phyloP scores from a whole-genome alignment of 2,329 filamentous ascomycete species.

The Neocucurbitaria cava region DNA sequence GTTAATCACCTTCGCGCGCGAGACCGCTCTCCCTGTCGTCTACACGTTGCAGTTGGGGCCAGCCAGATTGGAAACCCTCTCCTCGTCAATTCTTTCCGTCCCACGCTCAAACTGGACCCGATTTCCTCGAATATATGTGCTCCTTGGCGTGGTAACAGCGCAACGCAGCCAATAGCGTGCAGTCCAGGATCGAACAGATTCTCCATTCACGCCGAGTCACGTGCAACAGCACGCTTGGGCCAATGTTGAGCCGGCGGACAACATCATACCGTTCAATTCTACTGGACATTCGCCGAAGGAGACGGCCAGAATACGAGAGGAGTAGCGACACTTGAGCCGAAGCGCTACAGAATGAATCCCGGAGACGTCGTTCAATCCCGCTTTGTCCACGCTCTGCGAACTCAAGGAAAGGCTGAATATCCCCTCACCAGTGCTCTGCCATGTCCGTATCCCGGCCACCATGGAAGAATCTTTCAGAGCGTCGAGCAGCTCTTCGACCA shows the following conservation, averaged over 20 bases:
- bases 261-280: not conserved
- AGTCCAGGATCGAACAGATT: not conserved
- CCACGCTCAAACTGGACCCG: not conserved
- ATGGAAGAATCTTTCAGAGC: constrained; percentile 38
- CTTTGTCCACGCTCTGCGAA: constrained; percentile 34
- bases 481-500: constrained; percentile 35
- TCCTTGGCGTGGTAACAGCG: not conserved
- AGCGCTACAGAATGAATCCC: constrained; percentile 21
- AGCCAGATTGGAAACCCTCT: not conserved
- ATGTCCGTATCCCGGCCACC: constrained; percentile 40
- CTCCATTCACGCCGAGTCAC: not conserved
- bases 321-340: not conserved
- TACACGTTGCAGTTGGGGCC: not conserved
- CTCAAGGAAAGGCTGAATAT: constrained; percentile 32
- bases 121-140: not conserved
- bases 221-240: not conserved
- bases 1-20: not conserved
- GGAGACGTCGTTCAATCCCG: constrained; percentile 31
- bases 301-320: constrained; percentile 6
- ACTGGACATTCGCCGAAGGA: constrained; percentile 2
- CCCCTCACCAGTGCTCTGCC: constrained; percentile 22
- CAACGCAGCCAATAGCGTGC: not conserved
- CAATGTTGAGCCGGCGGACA: constrained; percentile 5
- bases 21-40: not conserved
- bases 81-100: not conserved